Evolutionary conservation across 805 yeast genomes (phyloP), one percentile per base, ranked within the genome.

Genomic region (Cyberlindnera galapagoensis): DNA sequence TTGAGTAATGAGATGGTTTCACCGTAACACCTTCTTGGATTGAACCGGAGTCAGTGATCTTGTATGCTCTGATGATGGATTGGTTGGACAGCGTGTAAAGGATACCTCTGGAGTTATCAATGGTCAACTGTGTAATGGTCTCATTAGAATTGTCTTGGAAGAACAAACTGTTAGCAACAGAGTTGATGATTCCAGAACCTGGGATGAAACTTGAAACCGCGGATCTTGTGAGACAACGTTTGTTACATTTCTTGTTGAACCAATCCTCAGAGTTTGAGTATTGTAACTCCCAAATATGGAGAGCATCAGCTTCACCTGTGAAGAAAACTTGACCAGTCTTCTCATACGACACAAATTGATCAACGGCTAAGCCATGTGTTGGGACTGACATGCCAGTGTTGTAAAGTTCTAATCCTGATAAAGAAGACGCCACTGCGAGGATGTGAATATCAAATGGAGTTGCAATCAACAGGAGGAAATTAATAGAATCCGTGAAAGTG

Each of bases 241-340:
- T 87, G 46, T 75, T 76, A 51, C 94, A 83, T 47, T 79, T 82
- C 49, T 83, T 80, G 41, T 78, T 75, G 53, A 86, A 86, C 84
- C 95, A 90, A 34, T 84, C 80, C 29, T 86, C 92, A 17, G 81
- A 71, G 43, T 79, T 81, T 6, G 88, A 71, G 53, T 92, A 92
- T 38, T 75, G 78, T 34, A 92, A 63, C 51, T 85, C 90, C 95
- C 96, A 92, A 26, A 92, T 67, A 45, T 88, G 76, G 22, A 67
- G 60, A 2, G 87, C 90, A 43, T 83, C 86, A 14, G 79, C 75
- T 24, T 69, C 70, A n/a, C 95, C 94, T 7, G 83, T 69, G 55
- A 94, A 85, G 52, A 84, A 85, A 5, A 92, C 74, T 35, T 90
- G 87, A 28, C 85, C 81, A 1, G 92, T 77, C 26, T 62, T 58